Evolutionary conservation across 345 rosid genomes (phyloP).

Genomic region (Bruguiera gymnorhiza): DNA sequence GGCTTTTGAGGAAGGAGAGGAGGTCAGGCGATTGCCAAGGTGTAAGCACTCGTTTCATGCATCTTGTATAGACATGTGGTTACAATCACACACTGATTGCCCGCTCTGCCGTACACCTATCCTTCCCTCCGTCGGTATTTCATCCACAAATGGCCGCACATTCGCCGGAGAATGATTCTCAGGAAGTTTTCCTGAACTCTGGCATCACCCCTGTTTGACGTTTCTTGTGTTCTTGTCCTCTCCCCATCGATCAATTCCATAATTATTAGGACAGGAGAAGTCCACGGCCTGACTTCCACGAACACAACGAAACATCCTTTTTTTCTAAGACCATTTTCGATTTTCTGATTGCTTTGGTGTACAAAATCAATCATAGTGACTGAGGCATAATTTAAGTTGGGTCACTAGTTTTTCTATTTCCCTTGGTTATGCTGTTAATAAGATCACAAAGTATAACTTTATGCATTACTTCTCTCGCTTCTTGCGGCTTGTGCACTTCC

Average conservation of each 20-base stretch:
- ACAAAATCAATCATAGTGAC: too few relatives aligned
- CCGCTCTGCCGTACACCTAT: conserved; percentile 37
- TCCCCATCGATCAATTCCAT: not conserved
- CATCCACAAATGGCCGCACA: not conserved
- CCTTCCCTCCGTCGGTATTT: not conserved
- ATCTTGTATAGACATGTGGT: conserved; percentile 45
- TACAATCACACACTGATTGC: conserved; percentile 36
- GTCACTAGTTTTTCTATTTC: too few relatives aligned
- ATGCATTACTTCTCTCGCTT: too few relatives aligned
- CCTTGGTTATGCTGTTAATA: too few relatives aligned
- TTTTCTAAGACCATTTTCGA: too few relatives aligned
- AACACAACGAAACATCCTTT: too few relatives aligned
- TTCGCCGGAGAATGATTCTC: not conserved
- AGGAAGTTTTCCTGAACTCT: not conserved
- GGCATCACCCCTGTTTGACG: not conserved
- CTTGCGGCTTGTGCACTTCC: too few relatives aligned
- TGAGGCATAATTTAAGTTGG: too few relatives aligned
- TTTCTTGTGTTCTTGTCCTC: not conserved
- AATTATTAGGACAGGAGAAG: not conserved
- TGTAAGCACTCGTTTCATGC: conserved; percentile 40
- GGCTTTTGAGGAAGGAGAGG: conserved; percentile 37
- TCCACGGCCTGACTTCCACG: too few relatives aligned
- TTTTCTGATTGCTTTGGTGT: too few relatives aligned
- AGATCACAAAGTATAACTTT: too few relatives aligned
- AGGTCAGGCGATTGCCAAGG: conserved; percentile 32